Conservation (phyloP, 805 yeast genomes). For the Saturnispora mendoncae region DNA sequence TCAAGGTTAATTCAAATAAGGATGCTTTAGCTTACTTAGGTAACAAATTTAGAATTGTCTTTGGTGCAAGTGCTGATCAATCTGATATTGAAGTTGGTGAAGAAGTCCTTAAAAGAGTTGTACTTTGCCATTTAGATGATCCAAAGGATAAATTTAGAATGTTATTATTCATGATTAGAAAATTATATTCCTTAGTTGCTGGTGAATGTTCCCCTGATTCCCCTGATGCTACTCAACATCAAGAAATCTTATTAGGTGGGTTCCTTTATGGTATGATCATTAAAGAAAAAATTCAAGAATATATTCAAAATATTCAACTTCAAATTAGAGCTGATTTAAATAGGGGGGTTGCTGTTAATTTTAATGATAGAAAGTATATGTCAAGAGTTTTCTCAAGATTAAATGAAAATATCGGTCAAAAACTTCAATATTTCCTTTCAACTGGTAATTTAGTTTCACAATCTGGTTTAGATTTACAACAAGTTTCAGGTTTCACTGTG, state of each 20-base stretch:
- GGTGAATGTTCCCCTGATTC: conserved; percentile 96
- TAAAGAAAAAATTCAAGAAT: conserved; percentile 94
- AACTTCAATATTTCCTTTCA: conserved; percentile 86
- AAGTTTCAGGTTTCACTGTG: conserved; percentile 95
- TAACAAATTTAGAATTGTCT: conserved; percentile 89
- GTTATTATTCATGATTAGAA: conserved; percentile 90
- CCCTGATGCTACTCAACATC: conserved; percentile 99
- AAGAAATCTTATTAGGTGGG: conserved; percentile 92
- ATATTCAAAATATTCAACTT: conserved; percentile 58
- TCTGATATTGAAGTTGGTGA: conserved; percentile 87
- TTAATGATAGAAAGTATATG: conserved; percentile 78
- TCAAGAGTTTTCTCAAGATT: conserved; percentile 65
- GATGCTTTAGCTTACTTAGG: conserved; percentile 94
- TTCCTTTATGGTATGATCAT: conserved; percentile 93
- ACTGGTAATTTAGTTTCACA: conserved; percentile 97
- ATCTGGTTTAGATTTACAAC: conserved; percentile 95
- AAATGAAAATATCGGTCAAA: conserved; percentile 91
- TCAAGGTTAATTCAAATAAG: conserved; percentile 66
- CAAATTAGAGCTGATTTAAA: conserved; percentile 75
- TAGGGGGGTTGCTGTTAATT: conserved; percentile 74
- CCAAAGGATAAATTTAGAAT: conserved; percentile 76
- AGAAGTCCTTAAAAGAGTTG: conserved; percentile 73
- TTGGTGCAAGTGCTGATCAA: conserved; percentile 80
- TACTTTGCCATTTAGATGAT: conserved; percentile 74
- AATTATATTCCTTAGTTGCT: conserved; percentile 87